phyloP scores from a whole-genome alignment of 73 alveolate genomes.

The Paraurostyla sp. region DNA sequence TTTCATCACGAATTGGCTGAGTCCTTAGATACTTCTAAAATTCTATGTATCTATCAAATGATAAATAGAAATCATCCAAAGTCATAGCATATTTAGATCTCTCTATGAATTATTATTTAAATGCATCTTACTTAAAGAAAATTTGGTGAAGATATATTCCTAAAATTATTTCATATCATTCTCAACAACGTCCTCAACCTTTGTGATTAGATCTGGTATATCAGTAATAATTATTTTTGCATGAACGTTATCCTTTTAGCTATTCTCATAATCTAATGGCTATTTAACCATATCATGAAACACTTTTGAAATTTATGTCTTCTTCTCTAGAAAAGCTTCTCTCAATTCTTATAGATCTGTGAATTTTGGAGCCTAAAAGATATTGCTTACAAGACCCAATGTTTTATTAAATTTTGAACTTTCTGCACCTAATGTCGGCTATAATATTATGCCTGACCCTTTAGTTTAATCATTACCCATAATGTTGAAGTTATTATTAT shows the following conservation, averaged over 20 bases:
- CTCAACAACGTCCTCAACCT: not conserved
- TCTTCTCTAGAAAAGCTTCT: not conserved
- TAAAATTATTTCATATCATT: not conserved
- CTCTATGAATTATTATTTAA: not conserved
- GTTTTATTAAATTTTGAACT: not conserved
- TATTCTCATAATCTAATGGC: not conserved
- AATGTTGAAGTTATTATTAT: not conserved
- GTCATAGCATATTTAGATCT: not conserved
- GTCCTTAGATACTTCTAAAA: not conserved
- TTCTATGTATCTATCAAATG: not conserved
- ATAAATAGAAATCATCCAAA: not conserved
- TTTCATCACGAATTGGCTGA: not conserved
- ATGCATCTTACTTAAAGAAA: constrained; percentile 6
- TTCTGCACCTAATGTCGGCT: not conserved
- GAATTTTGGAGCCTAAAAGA: not conserved
- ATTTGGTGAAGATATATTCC: not conserved
- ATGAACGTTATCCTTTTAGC: not conserved
- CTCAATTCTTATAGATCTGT: not conserved
- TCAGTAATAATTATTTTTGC: not conserved
- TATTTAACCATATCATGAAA: not conserved
- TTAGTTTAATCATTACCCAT: constrained; percentile 32
- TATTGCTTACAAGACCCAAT: not conserved
- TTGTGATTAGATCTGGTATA: not conserved
- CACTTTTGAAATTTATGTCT: too few relatives aligned
- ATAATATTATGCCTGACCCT: not conserved